These are phyloP conservation scores for Pseudocercospora crystallina DNA, from an alignment of 2,329 filamentous ascomycete genomes.

Conservation along the genomic window DNA sequence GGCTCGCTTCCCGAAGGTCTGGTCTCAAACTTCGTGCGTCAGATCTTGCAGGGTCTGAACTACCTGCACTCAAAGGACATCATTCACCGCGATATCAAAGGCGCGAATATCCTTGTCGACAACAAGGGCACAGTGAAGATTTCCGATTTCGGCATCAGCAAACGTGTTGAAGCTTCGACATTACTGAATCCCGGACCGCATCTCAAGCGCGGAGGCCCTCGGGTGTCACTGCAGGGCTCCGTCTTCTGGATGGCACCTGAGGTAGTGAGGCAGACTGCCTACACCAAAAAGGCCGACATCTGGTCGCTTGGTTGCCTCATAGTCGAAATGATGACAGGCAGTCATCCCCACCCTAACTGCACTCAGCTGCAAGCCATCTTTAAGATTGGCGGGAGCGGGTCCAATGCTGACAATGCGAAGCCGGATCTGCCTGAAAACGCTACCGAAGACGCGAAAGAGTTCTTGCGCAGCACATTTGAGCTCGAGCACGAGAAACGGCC, in stretches of 20 bases:
- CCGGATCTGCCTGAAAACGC: constrained; percentile 86
- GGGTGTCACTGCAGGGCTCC: constrained; percentile 85
- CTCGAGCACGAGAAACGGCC: constrained; percentile 91
- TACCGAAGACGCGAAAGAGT: constrained; percentile 78
- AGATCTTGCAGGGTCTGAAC: constrained; percentile 87
- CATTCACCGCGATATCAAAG: constrained; percentile 98
- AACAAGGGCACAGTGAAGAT: constrained; percentile 99
- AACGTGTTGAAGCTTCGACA: constrained; percentile 91
- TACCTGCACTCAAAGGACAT: constrained; percentile 95
- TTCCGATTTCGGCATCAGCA: constrained; percentile 97
- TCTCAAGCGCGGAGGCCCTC: constrained; percentile 56
- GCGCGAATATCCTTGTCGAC: constrained; percentile 96
- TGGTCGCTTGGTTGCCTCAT: constrained; percentile 97
- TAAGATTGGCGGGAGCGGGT: constrained; percentile 80
- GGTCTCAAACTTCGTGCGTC: constrained; percentile 92
- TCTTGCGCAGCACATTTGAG: constrained; percentile 88
- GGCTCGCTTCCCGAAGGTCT: constrained; percentile 90
- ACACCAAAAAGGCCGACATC: constrained; percentile 97
- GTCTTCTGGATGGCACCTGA: constrained; percentile 99
- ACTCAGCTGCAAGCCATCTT: constrained; percentile 98
- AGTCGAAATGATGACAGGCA: constrained; percentile 98
- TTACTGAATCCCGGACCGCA: constrained; percentile 56
- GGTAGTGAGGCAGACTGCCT: constrained; percentile 95
- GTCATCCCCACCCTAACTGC: constrained; percentile 94
- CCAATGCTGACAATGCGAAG: constrained; percentile 57